Evolutionary conservation across 768 basidiomycete genomes (phyloP), one percentile per base, ranked within the genome.

Genomic region (Leccinum sublutescens): DNA sequence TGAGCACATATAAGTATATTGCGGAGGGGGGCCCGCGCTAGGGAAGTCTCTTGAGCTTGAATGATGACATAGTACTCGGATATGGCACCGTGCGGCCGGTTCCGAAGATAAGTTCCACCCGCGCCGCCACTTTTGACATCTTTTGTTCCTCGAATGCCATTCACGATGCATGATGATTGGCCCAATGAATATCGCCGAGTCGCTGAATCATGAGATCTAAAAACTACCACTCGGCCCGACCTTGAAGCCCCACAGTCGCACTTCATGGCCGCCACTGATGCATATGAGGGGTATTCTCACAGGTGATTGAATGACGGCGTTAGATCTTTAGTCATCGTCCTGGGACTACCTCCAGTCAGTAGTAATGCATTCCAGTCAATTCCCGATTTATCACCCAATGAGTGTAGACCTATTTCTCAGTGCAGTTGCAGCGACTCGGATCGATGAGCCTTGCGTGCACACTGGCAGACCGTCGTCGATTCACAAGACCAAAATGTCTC

Each of bases 81-180:
- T 5, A 33, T 11, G 11, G 33, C 11, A 33, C 23, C 23, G 23
- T 23, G 23, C 11, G 33, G 33, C 33, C 33, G 62, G 63, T n/a
- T n/a, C 38, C 38, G 40, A 40, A 8, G 4, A 48, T 54, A 49
- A 57, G 36, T 51, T 56, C 62, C 62, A 54, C 45, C 61, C 38
- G 56, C 50, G 40, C 43, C 36, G 50, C 29, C 34, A 48, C 4
- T 50, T n/a, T 21, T 14, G 10, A 27, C 23, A 49, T 27, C 14
- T 29, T 38, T 31, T n/a, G 17, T 50, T 9, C 15, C 48, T n/a
- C 17, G 40, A n/a, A 40, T n/a, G 17, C 2, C n/a, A n/a, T n/a
- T 40, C 23, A 23, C 3, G 23, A 23, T 23, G 23, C 23, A 8
- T 9, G 29, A 29, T 29, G 29, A 29, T 29, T 29, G 29, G 17